phyloP scores from a whole-genome alignment of 2,329 filamentous ascomycete species.

The Microdochium trichocladiopsis region DNA sequence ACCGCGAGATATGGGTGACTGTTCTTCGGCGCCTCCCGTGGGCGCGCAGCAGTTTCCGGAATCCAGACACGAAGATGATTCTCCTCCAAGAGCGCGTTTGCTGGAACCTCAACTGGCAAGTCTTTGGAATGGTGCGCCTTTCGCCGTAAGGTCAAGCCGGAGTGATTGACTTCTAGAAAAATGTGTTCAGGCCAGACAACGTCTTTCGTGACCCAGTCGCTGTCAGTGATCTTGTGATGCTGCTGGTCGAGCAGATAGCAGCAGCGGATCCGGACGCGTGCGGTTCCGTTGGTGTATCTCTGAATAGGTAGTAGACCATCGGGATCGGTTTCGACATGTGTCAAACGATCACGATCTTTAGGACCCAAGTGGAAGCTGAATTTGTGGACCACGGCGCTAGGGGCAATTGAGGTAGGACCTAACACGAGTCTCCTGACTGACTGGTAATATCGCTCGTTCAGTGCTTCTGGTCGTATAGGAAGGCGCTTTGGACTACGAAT shows the following conservation, averaged over 20 bases:
- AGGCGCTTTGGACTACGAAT: constrained; percentile 40
- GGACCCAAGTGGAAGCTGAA: constrained; percentile 39
- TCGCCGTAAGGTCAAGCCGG: constrained; percentile 50
- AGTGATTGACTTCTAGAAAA: constrained; percentile 61
- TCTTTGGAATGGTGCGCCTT: constrained; percentile 71
- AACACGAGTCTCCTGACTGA: constrained; percentile 44
- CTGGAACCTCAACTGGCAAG: constrained; percentile 67
- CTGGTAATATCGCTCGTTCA: constrained; percentile 43
- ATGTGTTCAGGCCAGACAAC: constrained; percentile 66
- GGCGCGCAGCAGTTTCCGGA: constrained; percentile 3
- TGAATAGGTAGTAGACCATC: constrained; percentile 27
- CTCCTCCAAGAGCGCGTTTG: constrained; percentile 43
- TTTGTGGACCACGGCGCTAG: constrained; percentile 28
- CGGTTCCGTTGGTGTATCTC: constrained; percentile 35
- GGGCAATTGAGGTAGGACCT: constrained; percentile 31
- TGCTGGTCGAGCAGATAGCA: constrained; percentile 25
- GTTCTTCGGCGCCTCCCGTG: constrained; percentile 8
- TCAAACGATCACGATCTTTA: constrained; percentile 26
- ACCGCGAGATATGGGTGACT: constrained; percentile 58
- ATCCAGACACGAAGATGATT: constrained; percentile 56
- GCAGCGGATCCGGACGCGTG: constrained; percentile 64
- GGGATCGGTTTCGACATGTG: constrained; percentile 20
- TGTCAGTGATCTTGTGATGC: constrained; percentile 16
- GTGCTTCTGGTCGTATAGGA: constrained; percentile 12
- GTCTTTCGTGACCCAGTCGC: constrained; percentile 56